Evolutionary conservation across 1,284 basidiomycete species (phyloP).

Genomic region (Trichosporon sp.): DNA sequence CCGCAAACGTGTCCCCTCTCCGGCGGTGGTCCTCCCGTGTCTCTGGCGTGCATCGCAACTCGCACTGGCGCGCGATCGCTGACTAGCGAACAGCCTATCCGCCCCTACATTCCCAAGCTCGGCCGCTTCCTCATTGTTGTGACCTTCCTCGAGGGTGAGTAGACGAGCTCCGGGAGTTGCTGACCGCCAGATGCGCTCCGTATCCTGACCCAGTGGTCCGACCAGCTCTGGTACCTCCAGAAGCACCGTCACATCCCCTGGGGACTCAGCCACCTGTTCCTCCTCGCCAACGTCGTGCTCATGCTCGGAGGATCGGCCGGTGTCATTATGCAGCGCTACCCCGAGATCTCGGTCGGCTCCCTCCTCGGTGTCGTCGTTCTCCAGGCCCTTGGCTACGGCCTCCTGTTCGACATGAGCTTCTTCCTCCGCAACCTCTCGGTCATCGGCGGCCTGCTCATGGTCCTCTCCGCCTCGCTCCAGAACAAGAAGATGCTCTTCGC

Average conservation of each 20-base stretch:
- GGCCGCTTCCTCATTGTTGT: conserved; percentile 97
- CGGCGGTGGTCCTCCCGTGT: background rate
- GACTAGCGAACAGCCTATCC: conserved; percentile 59
- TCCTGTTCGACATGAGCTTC: conserved; percentile 97
- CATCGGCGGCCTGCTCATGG: conserved; percentile 92
- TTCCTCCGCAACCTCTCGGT: conserved; percentile 95
- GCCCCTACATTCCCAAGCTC: conserved; percentile 89
- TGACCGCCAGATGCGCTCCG: conserved; percentile 64
- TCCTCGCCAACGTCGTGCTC: conserved; percentile 85
- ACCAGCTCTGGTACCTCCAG: conserved; percentile 96
- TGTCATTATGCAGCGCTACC: conserved; percentile 80
- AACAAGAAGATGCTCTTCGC: conserved; percentile 85
- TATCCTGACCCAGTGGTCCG: conserved; percentile 89
- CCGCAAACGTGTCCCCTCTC: background rate
- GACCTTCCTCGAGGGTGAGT: conserved; percentile 82
- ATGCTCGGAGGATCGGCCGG: conserved; percentile 86
- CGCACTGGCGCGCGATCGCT: background rate
- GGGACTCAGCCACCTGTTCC: conserved; percentile 90
- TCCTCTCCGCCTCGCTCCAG: conserved; percentile 90
- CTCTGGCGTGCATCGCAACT: background rate
- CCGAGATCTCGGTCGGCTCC: conserved; percentile 83
- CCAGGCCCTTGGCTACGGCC: conserved; percentile 90
- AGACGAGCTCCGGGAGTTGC: background rate
- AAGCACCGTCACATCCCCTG: conserved; percentile 92
- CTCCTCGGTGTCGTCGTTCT: conserved; percentile 87